Evolutionary conservation across 257 asterid species (phyloP), one percentile per base, ranked within the genome.

Genomic region (Solanum acaule): DNA sequence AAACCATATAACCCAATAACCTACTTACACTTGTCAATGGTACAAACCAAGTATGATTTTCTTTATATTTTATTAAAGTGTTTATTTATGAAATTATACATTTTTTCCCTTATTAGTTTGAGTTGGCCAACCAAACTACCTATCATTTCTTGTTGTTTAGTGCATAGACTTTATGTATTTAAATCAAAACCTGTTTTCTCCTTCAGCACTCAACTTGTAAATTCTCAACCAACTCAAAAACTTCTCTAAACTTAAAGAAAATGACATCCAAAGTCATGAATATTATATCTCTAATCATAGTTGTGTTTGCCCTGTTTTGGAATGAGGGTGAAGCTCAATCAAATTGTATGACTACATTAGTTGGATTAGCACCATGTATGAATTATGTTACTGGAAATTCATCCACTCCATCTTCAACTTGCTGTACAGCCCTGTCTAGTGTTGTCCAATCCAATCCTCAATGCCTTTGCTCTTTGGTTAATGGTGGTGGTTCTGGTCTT

Each of bases 401-500:
- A 15, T 91, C 96, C 0, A 33, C 87, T 8, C 95, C 96, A 2
- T 31, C 93, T 8, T 83, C 93, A 2, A 70, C 93, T 16, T 94
- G 96, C 77, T 94, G 96, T 88, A 37, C 94, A 5, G 89, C 93
- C 31, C 92, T 94, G 12, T 90, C 90, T 11, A 86, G 67, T 33
- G 88, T 91, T 10, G 93, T 92, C n/a, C 89, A 82, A 37, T 89
- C 94, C 12, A 93, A 91, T 88, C 95, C 94, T 1, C 90, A 31
- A 31, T 93, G 95, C 40, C 92, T 93, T n/a, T 93, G 95, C 71
- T 87, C 91, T 22, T 87, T 91, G 63, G 87, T 93, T 6, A 91
- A 87, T 12, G 91, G 90, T 3, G 88, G 87, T 13, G 83, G 91
- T 78, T 90, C 91, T 27, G 42, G 92, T 14, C 70, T 88, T 8